A percentile compares a stretch with the other conserved stretches of the same genome.
Evolutionary conservation across 1,284 basidiomycete genomes (phyloP).

Genomic region (Vanrija sp.): DNA sequence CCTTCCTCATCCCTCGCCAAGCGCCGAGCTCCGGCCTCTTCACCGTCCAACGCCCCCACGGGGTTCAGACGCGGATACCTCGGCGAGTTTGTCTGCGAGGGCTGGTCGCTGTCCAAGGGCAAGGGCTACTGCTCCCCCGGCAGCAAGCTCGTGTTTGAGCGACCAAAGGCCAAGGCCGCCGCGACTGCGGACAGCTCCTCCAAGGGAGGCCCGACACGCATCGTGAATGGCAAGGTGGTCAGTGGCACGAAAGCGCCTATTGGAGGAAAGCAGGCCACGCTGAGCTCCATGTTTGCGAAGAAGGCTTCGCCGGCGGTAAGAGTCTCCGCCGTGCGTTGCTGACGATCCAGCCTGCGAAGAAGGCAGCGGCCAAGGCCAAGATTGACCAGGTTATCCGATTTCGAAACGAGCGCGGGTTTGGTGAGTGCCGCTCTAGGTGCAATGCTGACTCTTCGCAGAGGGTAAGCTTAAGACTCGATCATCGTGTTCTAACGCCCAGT

Average conservation of each 20-base stretch:
- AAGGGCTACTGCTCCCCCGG: slow-evolving; percentile 48
- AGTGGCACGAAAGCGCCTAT: slow-evolving; percentile 28
- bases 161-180: slow-evolving; percentile 29
- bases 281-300: slow-evolving; percentile 44
- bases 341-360: slow-evolving; percentile 22
- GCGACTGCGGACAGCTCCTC: slow-evolving; percentile 15
- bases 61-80: slow-evolving; percentile 41
- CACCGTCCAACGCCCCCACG: slow-evolving; percentile 15
- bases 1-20: slow-evolving; percentile 14
- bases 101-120: slow-evolving; percentile 48
- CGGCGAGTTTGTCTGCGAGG: slow-evolving; percentile 49
- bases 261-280: slow-evolving; percentile 37
- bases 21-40: slow-evolving; percentile 14
- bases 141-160: slow-evolving; percentile 40
- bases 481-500: slow-evolving; percentile 17
- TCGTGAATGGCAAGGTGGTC: slow-evolving; percentile 45
- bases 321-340: neutral
- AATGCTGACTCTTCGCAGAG: slow-evolving; percentile 4
- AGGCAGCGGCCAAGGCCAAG: slow-evolving; percentile 31
- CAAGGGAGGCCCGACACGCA: slow-evolving; percentile 34
- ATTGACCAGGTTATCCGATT: slow-evolving; percentile 47
- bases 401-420: slow-evolving; percentile 44
- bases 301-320: slow-evolving; percentile 24
- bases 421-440: slow-evolving; percentile 13
- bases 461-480: neutral